Evolutionary conservation across 2,329 filamentous ascomycete genomes (phyloP).

Genomic region (Dactylellina leptospora): DNA sequence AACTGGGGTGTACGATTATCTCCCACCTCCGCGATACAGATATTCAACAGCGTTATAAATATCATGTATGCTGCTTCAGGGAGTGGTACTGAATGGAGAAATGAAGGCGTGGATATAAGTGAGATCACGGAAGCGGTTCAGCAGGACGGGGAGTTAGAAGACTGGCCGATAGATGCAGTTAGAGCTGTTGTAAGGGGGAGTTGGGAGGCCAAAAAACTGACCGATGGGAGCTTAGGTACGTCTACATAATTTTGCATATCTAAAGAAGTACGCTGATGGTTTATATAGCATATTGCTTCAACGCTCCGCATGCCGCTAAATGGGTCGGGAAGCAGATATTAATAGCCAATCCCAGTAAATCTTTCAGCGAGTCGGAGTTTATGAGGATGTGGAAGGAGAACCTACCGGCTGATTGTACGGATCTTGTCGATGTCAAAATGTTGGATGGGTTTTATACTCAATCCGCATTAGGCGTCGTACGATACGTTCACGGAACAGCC

Average conservation of each 20-base stretch:
- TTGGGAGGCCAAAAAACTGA: slow-evolving; percentile 24
- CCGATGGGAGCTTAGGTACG: slow-evolving; percentile 44
- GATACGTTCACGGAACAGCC: slow-evolving; percentile 35
- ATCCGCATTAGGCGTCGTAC: slow-evolving; percentile 41
- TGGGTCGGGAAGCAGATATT: slow-evolving; percentile 48
- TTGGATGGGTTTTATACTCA: slow-evolving; percentile 42
- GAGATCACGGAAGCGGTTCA: slow-evolving; percentile 28
- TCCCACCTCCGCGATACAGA: slow-evolving; percentile 6
- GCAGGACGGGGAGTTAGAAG: slow-evolving; percentile 32
- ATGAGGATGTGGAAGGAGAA: slow-evolving; percentile 21
- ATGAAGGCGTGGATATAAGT: slow-evolving; percentile 33
- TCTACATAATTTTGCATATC: not conserved
- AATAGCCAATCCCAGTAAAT: slow-evolving; percentile 31
- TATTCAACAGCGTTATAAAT: slow-evolving; percentile 7
- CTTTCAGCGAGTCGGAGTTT: slow-evolving; percentile 42
- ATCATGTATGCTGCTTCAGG: slow-evolving; percentile 20
- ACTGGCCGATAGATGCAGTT: slow-evolving; percentile 28
- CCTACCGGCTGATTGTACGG: slow-evolving; percentile 36
- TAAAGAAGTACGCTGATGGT: not conserved
- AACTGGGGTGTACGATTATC: slow-evolving; percentile 29
- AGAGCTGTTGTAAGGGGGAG: slow-evolving; percentile 26
- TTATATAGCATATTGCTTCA: slow-evolving; percentile 21
- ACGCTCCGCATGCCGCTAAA: slow-evolving; percentile 22
- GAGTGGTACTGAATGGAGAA: not conserved
- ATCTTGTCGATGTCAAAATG: slow-evolving; percentile 29